Percentiles rank a stretch among this genome's conserved stretches.
phyloP scores from a whole-genome alignment of 208 protist species.

The Kentomonas sorsogonicus region DNA sequence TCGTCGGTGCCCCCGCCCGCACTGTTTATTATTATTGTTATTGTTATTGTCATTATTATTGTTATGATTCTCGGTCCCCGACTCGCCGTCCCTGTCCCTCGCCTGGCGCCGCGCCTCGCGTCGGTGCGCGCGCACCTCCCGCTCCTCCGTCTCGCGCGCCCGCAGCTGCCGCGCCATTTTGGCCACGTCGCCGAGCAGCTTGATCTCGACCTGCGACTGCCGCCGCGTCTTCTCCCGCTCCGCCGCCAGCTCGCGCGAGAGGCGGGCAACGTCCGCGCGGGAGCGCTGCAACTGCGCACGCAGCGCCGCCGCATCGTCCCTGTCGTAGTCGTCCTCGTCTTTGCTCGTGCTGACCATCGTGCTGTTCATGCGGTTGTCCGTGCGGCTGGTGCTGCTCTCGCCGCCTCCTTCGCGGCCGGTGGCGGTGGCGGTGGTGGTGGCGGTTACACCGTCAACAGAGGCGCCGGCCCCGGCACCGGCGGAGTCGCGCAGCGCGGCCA shows the following conservation, averaged over 20 bases:
- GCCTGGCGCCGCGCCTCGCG: slow-evolving; percentile 15
- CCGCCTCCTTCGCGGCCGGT: slow-evolving; percentile 3
- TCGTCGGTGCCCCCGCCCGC: background rate
- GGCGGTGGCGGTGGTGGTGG: too few relatives aligned
- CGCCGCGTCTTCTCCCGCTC: slow-evolving; percentile 32
- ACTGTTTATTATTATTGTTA: too few relatives aligned
- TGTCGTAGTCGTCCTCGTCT: too few relatives aligned
- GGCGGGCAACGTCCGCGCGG: slow-evolving; percentile 14
- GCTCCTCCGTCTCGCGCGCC: slow-evolving; percentile 26
- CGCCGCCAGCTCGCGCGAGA: slow-evolving; percentile 22
- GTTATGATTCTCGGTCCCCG: too few relatives aligned
- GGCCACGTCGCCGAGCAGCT: slow-evolving; percentile 38
- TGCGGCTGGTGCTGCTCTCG: too few relatives aligned
- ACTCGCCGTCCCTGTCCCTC: background rate
- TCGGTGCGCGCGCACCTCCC: slow-evolving; percentile 20
- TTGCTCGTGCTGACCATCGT: too few relatives aligned
- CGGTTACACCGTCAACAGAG: background rate
- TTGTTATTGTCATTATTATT: too few relatives aligned
- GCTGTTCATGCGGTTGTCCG: too few relatives aligned
- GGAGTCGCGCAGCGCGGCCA: slow-evolving; percentile 7
- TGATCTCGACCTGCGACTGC: slow-evolving; percentile 26
- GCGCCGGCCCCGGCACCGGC: background rate
- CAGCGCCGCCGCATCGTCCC: slow-evolving; percentile 9
- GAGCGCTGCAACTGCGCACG: slow-evolving; percentile 11
- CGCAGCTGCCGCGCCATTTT: slow-evolving; percentile 36